A percentile compares a stretch with the other conserved stretches of the same genome.
These are phyloP conservation scores for Penicillium bovifimosum DNA, from an alignment of 495 filamentous ascomycete genomes.

Conservation along the genomic window DNA sequence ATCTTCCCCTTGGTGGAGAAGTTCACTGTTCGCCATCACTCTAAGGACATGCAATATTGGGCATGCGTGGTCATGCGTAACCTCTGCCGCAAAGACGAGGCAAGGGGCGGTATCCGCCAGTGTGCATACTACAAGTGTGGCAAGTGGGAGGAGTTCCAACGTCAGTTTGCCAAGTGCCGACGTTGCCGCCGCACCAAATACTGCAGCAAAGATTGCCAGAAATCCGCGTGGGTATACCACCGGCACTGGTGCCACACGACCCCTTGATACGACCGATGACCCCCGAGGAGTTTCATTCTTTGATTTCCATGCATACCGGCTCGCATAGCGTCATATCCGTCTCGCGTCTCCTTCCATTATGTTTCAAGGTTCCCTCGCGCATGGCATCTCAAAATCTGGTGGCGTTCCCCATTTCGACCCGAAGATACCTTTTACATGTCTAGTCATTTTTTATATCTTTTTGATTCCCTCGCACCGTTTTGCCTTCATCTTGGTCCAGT, in stretches of 20 bases:
- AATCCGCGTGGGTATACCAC: constrained; percentile 96
- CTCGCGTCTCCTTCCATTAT: constrained; percentile 22
- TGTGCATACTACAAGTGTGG: constrained; percentile 97
- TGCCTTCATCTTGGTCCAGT: constrained; percentile 5
- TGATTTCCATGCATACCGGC: constrained; percentile 42
- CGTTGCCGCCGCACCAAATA: constrained; percentile 97
- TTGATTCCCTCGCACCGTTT: constrained; percentile 3
- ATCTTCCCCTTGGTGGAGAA: constrained; percentile 98
- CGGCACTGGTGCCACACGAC: constrained; percentile 92
- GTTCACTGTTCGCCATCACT: constrained; percentile 91
- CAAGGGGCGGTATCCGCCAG: constrained; percentile 85
- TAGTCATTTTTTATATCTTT: constrained; percentile 4
- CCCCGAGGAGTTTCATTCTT: constrained; percentile 20
- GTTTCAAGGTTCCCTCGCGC: constrained; percentile 30
- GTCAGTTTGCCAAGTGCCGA: constrained; percentile 96
- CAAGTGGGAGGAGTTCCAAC: constrained; percentile 92
- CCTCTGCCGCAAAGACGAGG: constrained; percentile 95
- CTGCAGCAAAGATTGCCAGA: constrained; percentile 99
- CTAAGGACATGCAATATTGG: constrained; percentile 98
- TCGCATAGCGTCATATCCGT: constrained; percentile 43
- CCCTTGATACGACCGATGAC: constrained; percentile 41
- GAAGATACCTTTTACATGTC: constrained; percentile 43
- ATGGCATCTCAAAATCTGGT: constrained; percentile 43
- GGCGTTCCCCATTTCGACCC: constrained; percentile 37
- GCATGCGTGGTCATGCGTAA: constrained; percentile 98